Percentiles rank a stretch among this genome's conserved stretches.
phyloP scores from a whole-genome alignment of 805 yeast species.

The Candida montana region DNA sequence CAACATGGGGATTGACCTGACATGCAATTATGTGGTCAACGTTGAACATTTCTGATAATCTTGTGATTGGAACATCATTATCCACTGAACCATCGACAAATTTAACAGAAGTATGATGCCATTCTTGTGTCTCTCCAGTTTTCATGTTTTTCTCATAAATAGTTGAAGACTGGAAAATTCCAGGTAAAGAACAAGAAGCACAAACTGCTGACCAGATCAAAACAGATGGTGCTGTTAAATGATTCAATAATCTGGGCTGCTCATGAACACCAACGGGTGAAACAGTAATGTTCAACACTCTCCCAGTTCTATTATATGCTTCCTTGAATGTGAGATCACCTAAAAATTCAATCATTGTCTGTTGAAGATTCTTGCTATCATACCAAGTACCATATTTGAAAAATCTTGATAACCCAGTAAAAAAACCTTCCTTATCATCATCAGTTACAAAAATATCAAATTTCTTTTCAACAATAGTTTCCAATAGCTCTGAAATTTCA shows the following conservation, averaged over 20 bases:
- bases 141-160: constrained; percentile 76
- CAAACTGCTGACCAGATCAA: constrained; percentile 85
- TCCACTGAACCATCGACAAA: constrained; percentile 97
- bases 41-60: constrained; percentile 93
- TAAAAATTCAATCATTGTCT: constrained; percentile 69
- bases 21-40: constrained; percentile 97
- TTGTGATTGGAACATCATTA: constrained; percentile 84
- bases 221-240: constrained; percentile 77
- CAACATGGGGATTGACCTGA: constrained; percentile 95
- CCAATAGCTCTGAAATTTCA: constrained; percentile 56
- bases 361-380: constrained; percentile 64
- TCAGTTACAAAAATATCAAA: constrained; percentile 46
- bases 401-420: constrained; percentile 50
- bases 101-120: constrained; percentile 73
- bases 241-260: constrained; percentile 78
- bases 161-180: constrained; percentile 81
- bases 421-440: constrained; percentile 35
- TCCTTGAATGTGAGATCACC: constrained; percentile 93
- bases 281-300: constrained; percentile 89
- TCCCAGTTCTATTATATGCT: constrained; percentile 90
- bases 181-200: constrained; percentile 92
- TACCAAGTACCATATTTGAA: constrained; percentile 87
- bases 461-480: constrained; percentile 36
- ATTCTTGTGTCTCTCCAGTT: constrained; percentile 69
- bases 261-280: constrained; percentile 89